These are phyloP conservation scores for Hibiscus trionum DNA, from an alignment of 345 rosid genomes.

Conservation along the genomic window DNA sequence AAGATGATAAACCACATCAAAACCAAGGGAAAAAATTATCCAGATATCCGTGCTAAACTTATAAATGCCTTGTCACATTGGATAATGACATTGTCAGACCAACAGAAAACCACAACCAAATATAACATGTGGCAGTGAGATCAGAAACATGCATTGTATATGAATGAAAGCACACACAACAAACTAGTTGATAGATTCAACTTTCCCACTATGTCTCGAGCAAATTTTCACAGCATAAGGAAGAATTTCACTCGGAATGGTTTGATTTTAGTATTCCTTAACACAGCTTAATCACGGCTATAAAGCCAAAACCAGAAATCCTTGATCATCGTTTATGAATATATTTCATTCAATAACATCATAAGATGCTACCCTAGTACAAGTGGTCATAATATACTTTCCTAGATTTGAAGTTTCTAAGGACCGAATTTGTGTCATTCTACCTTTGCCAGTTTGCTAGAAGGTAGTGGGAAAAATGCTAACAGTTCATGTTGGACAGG, in stretches of 20 bases:
- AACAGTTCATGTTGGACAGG: neutral
- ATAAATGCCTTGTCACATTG: neutral
- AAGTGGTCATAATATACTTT: neutral
- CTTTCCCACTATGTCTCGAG: neutral
- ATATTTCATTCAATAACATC: neutral
- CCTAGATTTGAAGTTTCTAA: neutral
- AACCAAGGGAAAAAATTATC: neutral
- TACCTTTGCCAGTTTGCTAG: neutral
- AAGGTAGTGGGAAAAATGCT: neutral
- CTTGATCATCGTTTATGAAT: neutral
- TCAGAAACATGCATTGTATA: neutral
- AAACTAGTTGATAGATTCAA: neutral
- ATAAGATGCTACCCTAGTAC: neutral
- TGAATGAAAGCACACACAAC: neutral
- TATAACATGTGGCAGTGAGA: neutral
- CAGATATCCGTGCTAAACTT: neutral
- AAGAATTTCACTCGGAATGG: neutral
- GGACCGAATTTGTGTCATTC: neutral
- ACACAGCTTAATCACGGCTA: neutral
- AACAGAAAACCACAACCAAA: neutral
- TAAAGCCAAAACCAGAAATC: neutral
- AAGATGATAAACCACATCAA: neutral
- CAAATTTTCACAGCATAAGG: neutral
- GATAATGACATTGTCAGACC: neutral
- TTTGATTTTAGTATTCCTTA: neutral